Conservation (phyloP, 2,329 filamentous ascomycete species). For the Colletotrichum lini region DNA sequence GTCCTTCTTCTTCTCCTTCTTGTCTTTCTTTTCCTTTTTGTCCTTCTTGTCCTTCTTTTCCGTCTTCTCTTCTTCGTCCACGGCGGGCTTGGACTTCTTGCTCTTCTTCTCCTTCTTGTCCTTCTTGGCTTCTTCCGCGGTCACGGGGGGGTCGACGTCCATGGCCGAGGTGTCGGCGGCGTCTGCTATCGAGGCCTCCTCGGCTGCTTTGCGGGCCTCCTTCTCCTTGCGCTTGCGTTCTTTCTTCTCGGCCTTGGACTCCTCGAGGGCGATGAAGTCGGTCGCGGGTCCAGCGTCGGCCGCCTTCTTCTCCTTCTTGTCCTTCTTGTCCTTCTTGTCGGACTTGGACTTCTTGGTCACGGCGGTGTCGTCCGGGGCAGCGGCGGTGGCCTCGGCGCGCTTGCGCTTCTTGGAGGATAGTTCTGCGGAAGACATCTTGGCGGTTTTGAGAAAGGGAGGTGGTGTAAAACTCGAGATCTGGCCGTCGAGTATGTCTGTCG, state of each 20-base stretch:
- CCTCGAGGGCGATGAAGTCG: constrained; percentile 39
- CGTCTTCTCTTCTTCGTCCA: constrained; percentile 39
- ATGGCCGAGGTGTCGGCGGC: constrained; percentile 30
- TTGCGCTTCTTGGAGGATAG: constrained; percentile 47
- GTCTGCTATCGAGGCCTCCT: constrained; percentile 18
- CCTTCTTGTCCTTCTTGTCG: constrained; percentile 45
- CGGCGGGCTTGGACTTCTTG: constrained; percentile 39
- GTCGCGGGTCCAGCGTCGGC: constrained; percentile 1
- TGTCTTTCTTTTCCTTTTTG: constrained; percentile 46
- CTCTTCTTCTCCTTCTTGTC: constrained; percentile 49
- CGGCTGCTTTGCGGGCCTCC: constrained; percentile 39
- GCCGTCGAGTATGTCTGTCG: neutral
- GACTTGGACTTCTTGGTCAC: constrained; percentile 46
- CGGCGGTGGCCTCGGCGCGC: constrained; percentile 42
- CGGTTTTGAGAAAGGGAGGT: neutral
- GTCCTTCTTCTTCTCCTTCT: constrained; percentile 44
- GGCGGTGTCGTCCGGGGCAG: constrained; percentile 32
- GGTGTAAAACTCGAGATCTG: neutral
- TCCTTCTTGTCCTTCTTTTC: constrained; percentile 50
- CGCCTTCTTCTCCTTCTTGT: constrained; percentile 44
- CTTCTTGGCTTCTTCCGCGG: constrained; percentile 42
- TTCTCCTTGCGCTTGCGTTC: constrained; percentile 49
- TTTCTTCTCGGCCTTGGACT: constrained; percentile 47
- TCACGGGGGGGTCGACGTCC: constrained; percentile 33
- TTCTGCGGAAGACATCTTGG: constrained; percentile 33